Conservation (phyloP, 2,329 filamentous ascomycete species). For the Aureobasidium sp. region DNA sequence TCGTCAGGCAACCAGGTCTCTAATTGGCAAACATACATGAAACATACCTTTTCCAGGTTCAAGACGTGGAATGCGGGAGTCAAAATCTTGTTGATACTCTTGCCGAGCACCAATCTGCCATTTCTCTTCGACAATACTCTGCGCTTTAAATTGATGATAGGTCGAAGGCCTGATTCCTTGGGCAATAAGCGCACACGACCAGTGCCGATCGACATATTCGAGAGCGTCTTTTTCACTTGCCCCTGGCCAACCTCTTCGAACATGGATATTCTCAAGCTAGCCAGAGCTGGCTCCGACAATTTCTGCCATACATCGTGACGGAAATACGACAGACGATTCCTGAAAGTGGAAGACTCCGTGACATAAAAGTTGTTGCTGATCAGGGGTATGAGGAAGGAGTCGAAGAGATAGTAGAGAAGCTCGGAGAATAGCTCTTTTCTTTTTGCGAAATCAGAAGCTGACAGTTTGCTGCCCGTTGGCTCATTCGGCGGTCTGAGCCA, state of each 20-base stretch:
- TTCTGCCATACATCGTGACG: constrained; percentile 85
- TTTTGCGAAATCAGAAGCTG: constrained; percentile 65
- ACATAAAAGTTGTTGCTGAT: constrained; percentile 87
- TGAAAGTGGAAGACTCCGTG: constrained; percentile 77
- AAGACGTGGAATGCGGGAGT: constrained; percentile 69
- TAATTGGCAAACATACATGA: too few species aligned
- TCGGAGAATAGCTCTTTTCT: constrained; percentile 73
- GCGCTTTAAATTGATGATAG: constrained; percentile 79
- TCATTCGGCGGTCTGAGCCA: constrained; percentile 62
- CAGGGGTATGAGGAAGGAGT: constrained; percentile 82
- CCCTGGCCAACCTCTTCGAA: constrained; percentile 66
- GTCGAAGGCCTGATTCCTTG: constrained; percentile 67
- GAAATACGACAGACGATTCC: constrained; percentile 83
- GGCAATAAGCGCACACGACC: constrained; percentile 76
- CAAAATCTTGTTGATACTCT: constrained; percentile 64
- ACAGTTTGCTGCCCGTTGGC: constrained; percentile 47
- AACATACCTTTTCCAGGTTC: constrained; percentile 66
- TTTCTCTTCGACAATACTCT: constrained; percentile 48
- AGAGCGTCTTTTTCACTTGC: constrained; percentile 51
- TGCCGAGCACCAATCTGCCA: constrained; percentile 49
- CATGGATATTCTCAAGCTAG: constrained; percentile 60
- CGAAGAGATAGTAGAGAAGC: constrained; percentile 86
- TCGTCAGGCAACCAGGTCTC: background rate
- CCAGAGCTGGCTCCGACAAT: constrained; percentile 66
- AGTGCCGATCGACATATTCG: constrained; percentile 61